phyloP scores from a whole-genome alignment of 225 moss, liverwort and hornwort genomes.

The Straminergon stramineum region DNA sequence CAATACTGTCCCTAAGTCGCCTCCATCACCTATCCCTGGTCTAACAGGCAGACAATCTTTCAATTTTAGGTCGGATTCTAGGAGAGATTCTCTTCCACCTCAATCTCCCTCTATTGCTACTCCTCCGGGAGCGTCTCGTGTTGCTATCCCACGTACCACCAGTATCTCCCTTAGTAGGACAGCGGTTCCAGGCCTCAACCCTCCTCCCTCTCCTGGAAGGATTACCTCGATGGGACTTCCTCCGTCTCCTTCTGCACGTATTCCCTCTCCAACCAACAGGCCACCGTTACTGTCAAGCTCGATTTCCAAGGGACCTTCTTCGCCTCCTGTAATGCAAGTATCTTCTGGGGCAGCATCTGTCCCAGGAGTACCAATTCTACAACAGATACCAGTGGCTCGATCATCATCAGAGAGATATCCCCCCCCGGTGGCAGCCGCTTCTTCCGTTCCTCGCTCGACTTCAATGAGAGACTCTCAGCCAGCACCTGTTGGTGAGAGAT shows the following conservation, averaged over 20 bases:
- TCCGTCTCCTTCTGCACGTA: constrained; percentile 24
- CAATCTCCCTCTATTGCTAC: constrained; percentile 19
- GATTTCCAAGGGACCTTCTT: constrained; percentile 16
- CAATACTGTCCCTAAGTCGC: constrained; percentile 10
- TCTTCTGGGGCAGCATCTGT: constrained; percentile 4
- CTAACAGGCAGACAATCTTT: constrained; percentile 11
- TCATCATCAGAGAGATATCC: constrained; percentile 31
- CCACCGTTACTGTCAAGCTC: background rate
- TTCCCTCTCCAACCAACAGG: constrained; percentile 20
- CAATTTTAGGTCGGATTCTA: constrained; percentile 15
- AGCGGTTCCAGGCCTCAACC: constrained; percentile 33
- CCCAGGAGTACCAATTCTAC: background rate
- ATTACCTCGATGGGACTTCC: constrained; percentile 10
- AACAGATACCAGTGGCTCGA: constrained; percentile 24
- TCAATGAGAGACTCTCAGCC: constrained; percentile 46
- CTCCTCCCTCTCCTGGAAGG: constrained; percentile 45
- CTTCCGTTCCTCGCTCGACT: constrained; percentile 40
- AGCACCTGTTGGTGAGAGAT: constrained; percentile 38
- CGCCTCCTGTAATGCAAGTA: background rate
- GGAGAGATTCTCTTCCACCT: constrained; percentile 26
- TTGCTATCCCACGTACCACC: constrained; percentile 1
- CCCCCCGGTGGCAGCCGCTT: constrained; percentile 6
- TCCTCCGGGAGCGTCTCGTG: constrained; percentile 17
- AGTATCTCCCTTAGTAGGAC: constrained; percentile 23
- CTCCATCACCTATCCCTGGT: constrained; percentile 32